phyloP scores from a whole-genome alignment of 129 eudicot genomes.

The Daucus carota region DH1_v3.0 NC_030385.2:4071001-4071500 shows the following conservation, averaged over 20 bases:
- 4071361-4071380: neutral
- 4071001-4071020: conserved; percentile 98
- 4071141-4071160: neutral
- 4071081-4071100: conserved; percentile 23
- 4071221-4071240: conserved; percentile 81
- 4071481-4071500: conserved; percentile 93
- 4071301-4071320: neutral
- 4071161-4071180: neutral
- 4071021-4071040: conserved; percentile 88
- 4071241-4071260: conserved; percentile 89
- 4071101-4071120: neutral
- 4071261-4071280: conserved; percentile 8
- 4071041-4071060: conserved; percentile 87
- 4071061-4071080: conserved; percentile 90
- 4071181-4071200: conserved; percentile 37
- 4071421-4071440: conserved; percentile 85
- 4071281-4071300: neutral
- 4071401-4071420: conserved; percentile 57
- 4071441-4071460: conserved; percentile 99
- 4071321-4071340: neutral
- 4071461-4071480: conserved; percentile 99
- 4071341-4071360: neutral
- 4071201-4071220: conserved; percentile 88
- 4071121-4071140: neutral
- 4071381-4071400: neutral